Conservation (phyloP, 371 early-diverging fungal genomes). For the Syncephalastrum racemosum region DNA sequence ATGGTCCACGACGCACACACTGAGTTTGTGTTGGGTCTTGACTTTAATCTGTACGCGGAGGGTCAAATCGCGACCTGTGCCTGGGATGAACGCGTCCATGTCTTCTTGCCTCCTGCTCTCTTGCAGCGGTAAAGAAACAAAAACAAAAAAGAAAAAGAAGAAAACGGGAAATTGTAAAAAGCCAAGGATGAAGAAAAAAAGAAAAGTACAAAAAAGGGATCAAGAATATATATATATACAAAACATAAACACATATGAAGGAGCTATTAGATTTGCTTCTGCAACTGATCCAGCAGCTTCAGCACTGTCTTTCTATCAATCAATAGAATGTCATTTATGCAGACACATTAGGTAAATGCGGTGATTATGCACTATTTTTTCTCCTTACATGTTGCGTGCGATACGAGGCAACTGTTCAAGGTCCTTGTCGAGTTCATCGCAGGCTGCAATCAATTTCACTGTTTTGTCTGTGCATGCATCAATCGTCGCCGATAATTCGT, state of each 20-base stretch:
- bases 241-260: not conserved
- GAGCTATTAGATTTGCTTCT: not conserved
- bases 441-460: constrained; percentile 39
- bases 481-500: constrained; percentile 13
- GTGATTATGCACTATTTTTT: not conserved
- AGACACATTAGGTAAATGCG: too few relatives aligned
- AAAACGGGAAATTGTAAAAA: not conserved
- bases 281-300: too few relatives aligned
- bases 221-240: constrained; percentile 4
- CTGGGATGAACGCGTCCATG: constrained; percentile 89
- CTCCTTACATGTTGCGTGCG: constrained; percentile 35
- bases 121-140: constrained; percentile 31
- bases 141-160: too few relatives aligned
- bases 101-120: constrained; percentile 55
- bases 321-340: not conserved
- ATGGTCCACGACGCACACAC: constrained; percentile 80
- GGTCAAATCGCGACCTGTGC: constrained; percentile 90
- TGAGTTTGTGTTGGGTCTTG: constrained; percentile 94
- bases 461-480: constrained; percentile 31
- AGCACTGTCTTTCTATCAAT: not conserved
- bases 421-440: constrained; percentile 53
- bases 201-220: not conserved
- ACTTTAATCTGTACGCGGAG: constrained; percentile 82
- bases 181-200: not conserved
- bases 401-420: constrained; percentile 32